phyloP scores from a whole-genome alignment of 257 asterid species.

The Fraxinus quadrangulata region DNA sequence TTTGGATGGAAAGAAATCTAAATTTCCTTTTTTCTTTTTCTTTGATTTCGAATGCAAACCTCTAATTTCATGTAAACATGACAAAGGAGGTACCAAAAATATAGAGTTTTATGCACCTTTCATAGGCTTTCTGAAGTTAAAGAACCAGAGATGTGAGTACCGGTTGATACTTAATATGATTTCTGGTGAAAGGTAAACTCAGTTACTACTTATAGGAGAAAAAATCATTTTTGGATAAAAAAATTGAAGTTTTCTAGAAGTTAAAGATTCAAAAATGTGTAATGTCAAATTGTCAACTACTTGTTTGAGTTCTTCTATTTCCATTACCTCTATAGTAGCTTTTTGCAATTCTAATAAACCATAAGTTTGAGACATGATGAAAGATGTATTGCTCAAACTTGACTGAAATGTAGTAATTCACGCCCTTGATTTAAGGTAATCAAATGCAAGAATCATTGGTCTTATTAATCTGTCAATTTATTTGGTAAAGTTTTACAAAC shows the following conservation, averaged over 20 bases:
- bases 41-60: not conserved
- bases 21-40: not conserved
- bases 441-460: not conserved
- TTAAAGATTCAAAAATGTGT: no score
- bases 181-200: slow-evolving; percentile 1
- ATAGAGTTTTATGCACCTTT: not conserved
- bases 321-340: not conserved
- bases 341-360: not conserved
- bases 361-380: not conserved
- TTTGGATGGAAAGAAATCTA: not conserved
- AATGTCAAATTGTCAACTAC: not conserved
- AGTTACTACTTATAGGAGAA: not conserved
- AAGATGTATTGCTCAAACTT: not conserved
- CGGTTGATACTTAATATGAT: not conserved
- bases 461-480: not conserved
- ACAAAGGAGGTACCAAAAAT: not conserved
- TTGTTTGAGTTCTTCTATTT: not conserved
- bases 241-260: no score
- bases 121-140: not conserved
- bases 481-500: not conserved
- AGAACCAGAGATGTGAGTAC: not conserved
- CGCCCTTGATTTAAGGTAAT: not conserved
- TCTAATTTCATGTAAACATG: not conserved
- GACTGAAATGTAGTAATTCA: not conserved
- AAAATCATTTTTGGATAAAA: not conserved